Conservation (phyloP, 1,284 basidiomycete species). For the Marasmius fiardii region DNA sequence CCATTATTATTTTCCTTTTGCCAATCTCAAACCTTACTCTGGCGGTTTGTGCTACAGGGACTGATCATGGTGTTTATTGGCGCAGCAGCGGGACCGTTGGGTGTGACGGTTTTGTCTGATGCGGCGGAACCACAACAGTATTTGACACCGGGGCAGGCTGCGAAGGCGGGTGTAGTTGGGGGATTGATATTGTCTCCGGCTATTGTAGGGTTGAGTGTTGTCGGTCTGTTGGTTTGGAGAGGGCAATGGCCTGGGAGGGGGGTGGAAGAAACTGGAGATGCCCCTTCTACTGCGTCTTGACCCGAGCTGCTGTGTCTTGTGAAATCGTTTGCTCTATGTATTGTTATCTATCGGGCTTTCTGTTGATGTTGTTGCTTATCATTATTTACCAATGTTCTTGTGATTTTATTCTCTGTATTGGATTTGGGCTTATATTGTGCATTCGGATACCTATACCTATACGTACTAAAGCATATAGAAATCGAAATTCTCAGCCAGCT, state of each 20-base stretch:
- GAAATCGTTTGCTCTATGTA: too few relatives aligned
- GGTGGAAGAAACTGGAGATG: too few relatives aligned
- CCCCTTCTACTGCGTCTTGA: too few relatives aligned
- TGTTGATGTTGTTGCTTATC: too few relatives aligned
- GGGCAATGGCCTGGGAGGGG: not conserved
- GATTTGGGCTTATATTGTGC: too few relatives aligned
- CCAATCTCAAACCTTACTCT: constrained; percentile 4
- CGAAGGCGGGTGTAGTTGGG: not conserved
- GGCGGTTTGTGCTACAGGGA: constrained; percentile 17
- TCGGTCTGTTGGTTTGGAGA: not conserved
- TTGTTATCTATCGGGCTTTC: too few relatives aligned
- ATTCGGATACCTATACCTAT: too few relatives aligned
- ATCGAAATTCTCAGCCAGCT: too few relatives aligned
- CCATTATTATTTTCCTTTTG: not conserved
- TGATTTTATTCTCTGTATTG: too few relatives aligned
- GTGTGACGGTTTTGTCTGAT: constrained; percentile 20
- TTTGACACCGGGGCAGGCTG: not conserved
- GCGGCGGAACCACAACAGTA: not conserved
- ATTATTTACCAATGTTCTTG: too few relatives aligned
- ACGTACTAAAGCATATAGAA: too few relatives aligned
- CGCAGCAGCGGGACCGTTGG: constrained; percentile 24
- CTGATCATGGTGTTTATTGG: constrained; percentile 22
- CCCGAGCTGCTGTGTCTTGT: too few relatives aligned
- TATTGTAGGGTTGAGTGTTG: constrained; percentile 1
- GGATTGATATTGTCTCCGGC: not conserved